A percentile compares a stretch with the other conserved stretches of the same genome.
phyloP scores from a whole-genome alignment of 2,329 filamentous ascomycete genomes.

The Cladophialophora chaetospira region DNA sequence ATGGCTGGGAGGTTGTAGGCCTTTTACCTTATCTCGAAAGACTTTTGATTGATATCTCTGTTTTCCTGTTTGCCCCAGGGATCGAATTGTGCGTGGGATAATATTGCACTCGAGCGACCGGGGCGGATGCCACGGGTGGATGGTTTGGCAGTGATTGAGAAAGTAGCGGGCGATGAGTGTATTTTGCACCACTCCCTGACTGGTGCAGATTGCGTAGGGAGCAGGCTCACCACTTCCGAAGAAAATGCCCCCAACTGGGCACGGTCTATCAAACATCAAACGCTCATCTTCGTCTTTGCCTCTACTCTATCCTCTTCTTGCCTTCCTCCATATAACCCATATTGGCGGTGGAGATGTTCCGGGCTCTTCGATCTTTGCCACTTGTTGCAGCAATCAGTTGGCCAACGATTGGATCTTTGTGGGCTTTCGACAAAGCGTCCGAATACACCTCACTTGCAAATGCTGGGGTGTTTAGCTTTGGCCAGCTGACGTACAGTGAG shows the following conservation, averaged over 20 bases:
- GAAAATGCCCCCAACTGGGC: constrained; percentile 39
- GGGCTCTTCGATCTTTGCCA: constrained; percentile 63
- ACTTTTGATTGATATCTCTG: too few relatives aligned
- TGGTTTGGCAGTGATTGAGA: too few relatives aligned
- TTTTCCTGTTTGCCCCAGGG: too few relatives aligned
- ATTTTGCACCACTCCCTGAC: neutral
- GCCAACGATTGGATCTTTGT: constrained; percentile 80
- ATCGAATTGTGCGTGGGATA: too few relatives aligned
- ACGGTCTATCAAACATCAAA: constrained; percentile 38
- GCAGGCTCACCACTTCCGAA: constrained; percentile 20
- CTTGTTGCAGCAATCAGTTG: constrained; percentile 62
- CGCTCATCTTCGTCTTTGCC: neutral
- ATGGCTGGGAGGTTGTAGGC: too few relatives aligned
- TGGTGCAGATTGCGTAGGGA: neutral
- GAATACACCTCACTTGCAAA: constrained; percentile 87
- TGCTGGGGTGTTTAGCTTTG: constrained; percentile 85
- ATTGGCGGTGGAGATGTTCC: constrained; percentile 78
- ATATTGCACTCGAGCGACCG: too few relatives aligned
- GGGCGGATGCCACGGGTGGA: neutral
- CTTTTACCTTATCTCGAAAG: too few relatives aligned
- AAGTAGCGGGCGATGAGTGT: too few relatives aligned
- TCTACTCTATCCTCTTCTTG: constrained; percentile 89
- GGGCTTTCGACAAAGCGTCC: constrained; percentile 79
- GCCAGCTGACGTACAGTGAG: constrained; percentile 98
- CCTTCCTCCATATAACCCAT: constrained; percentile 90